Conservation (phyloP, 1,139 yeast genomes). For the Wickerhamomyces sp. region DNA sequence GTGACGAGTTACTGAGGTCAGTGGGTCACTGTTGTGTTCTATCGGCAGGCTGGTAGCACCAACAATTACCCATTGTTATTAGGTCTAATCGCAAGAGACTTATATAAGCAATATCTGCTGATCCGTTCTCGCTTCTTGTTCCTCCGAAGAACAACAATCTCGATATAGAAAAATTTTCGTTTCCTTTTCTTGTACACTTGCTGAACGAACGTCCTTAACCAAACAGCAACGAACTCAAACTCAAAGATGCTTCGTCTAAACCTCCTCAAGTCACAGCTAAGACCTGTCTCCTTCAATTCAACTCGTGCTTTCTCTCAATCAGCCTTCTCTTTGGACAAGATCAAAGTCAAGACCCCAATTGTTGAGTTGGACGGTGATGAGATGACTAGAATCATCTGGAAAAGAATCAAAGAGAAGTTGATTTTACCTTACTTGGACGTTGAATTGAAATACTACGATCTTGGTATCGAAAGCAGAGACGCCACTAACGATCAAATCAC, state of each 20-base stretch:
- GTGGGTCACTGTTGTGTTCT: no score
- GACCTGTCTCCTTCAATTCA: slow-evolving; percentile 11
- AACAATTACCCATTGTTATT: no score
- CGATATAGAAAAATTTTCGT: no score
- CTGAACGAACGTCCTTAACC: background rate
- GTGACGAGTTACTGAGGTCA: no score
- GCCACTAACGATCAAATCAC: slow-evolving; percentile 85
- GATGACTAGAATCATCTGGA: slow-evolving; percentile 92
- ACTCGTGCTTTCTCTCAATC: slow-evolving; percentile 16
- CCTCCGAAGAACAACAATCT: background rate
- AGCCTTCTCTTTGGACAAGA: slow-evolving; percentile 37
- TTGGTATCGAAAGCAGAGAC: slow-evolving; percentile 83
- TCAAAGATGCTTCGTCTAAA: slow-evolving; percentile 19
- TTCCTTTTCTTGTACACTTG: background rate
- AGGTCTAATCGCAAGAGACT: no score
- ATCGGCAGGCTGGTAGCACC: no score
- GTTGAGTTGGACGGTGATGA: slow-evolving; percentile 98
- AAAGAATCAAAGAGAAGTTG: slow-evolving; percentile 73
- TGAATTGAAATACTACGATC: slow-evolving; percentile 87
- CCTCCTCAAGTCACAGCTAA: slow-evolving; percentile 16
- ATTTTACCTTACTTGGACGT: slow-evolving; percentile 81
- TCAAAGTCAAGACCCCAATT: slow-evolving; percentile 80
- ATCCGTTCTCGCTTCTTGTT: background rate
- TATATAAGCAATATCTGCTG: no score
- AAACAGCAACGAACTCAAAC: no score